These are phyloP conservation scores for Penicillium subrubescens DNA, from an alignment of 495 filamentous ascomycete species.

Conservation along the genomic window DNA sequence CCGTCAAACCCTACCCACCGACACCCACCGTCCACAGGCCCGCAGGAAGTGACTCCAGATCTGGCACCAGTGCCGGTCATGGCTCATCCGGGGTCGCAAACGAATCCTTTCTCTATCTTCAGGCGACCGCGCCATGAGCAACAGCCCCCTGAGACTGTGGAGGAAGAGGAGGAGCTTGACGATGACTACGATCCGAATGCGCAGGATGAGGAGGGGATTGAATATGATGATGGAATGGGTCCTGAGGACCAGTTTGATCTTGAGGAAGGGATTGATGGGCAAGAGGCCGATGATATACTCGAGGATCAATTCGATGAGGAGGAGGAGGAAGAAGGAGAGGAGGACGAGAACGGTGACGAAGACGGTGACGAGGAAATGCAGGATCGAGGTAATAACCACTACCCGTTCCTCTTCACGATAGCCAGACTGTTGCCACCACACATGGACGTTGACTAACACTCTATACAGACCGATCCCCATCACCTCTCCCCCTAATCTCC, in stretches of 20 bases:
- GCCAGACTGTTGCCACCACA: neutral
- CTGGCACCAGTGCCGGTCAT: constrained; percentile 16
- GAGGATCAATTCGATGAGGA: constrained; percentile 41
- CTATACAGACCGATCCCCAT: constrained; percentile 36
- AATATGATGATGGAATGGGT: constrained; percentile 16
- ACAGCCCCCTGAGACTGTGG: constrained; percentile 16
- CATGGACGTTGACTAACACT: neutral
- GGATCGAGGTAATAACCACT: constrained; percentile 36
- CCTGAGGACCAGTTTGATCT: constrained; percentile 18
- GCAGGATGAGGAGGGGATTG: constrained; percentile 10
- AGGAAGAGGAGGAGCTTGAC: constrained; percentile 21
- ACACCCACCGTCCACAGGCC: constrained; percentile 36
- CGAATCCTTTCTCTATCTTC: constrained; percentile 39
- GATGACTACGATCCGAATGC: constrained; percentile 22
- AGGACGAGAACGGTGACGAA: constrained; percentile 44
- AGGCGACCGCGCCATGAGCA: constrained; percentile 31
- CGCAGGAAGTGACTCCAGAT: constrained; percentile 29
- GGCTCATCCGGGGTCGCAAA: constrained; percentile 27
- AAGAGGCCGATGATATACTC: constrained; percentile 39
- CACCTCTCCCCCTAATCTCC: constrained; percentile 57
- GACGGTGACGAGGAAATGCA: constrained; percentile 47
- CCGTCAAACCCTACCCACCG: constrained; percentile 34
- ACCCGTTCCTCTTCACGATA: neutral
- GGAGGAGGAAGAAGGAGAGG: constrained; percentile 40
- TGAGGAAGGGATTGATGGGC: constrained; percentile 28